These are phyloP conservation scores for Dentipellis fragilis DNA, from an alignment of 768 basidiomycete genomes.

Conservation along the genomic window DNA sequence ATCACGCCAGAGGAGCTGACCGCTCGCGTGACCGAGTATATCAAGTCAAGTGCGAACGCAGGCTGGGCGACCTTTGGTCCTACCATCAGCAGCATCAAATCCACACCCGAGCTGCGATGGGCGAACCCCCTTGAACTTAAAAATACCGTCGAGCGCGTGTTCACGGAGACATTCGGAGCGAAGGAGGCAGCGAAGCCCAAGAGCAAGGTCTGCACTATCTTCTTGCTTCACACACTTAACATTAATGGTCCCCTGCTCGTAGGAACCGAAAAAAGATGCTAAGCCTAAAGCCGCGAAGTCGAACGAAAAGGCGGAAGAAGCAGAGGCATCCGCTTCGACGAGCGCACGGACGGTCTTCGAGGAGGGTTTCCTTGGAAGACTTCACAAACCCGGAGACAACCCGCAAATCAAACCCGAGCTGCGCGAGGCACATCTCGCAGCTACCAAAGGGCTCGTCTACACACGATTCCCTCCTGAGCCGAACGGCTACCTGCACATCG, in stretches of 20 bases:
- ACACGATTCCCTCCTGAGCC: slow-evolving; percentile 99
- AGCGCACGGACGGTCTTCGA: slow-evolving; percentile 63
- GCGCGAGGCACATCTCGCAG: slow-evolving; percentile 70
- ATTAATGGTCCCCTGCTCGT: neutral
- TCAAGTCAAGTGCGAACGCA: slow-evolving; percentile 40
- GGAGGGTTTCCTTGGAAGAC: slow-evolving; percentile 86
- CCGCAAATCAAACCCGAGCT: slow-evolving; percentile 73
- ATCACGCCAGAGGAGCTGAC: slow-evolving; percentile 62
- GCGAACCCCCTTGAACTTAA: slow-evolving; percentile 79
- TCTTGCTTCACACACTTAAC: neutral
- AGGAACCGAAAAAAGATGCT: slow-evolving; percentile 44
- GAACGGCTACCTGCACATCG: slow-evolving; percentile 91
- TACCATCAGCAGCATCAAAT: slow-evolving; percentile 54
- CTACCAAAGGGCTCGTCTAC: slow-evolving; percentile 75
- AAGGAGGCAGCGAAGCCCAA: slow-evolving; percentile 62
- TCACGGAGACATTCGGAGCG: slow-evolving; percentile 57
- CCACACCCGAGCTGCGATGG: slow-evolving; percentile 61
- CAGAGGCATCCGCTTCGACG: slow-evolving; percentile 27
- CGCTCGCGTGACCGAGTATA: slow-evolving; percentile 42
- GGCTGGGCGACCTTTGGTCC: slow-evolving; percentile 75
- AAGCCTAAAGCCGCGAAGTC: slow-evolving; percentile 22
- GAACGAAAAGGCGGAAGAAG: slow-evolving; percentile 18
- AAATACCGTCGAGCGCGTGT: slow-evolving; percentile 63
- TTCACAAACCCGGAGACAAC: slow-evolving; percentile 93
- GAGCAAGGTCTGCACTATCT: slow-evolving; percentile 37